These are phyloP conservation scores for Candida morakotiae DNA, from an alignment of 805 yeast species.

Conservation along the genomic window DNA sequence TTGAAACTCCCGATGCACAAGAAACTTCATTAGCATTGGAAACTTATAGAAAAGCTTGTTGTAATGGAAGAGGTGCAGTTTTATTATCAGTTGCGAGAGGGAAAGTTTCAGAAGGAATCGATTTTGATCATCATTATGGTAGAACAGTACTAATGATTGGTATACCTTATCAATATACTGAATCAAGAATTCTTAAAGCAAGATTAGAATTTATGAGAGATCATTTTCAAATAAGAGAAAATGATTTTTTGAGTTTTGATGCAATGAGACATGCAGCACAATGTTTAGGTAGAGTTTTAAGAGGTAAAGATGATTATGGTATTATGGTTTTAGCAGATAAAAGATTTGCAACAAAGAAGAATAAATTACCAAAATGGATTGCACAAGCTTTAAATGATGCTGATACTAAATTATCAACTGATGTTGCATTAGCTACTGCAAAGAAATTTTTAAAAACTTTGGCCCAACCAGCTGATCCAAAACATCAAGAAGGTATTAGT, in stretches of 20 bases:
- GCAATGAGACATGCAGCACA: conserved; percentile 99
- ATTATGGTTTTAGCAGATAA: conserved; percentile 97
- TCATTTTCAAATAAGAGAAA: conserved; percentile 87
- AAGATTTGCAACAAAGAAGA: conserved; percentile 80
- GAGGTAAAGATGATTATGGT: conserved; percentile 99
- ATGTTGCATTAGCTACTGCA: conserved; percentile 95
- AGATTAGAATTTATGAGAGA: conserved; percentile 90
- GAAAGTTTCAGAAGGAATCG: conserved; percentile 97
- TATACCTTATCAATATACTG: conserved; percentile 98
- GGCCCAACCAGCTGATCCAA: conserved; percentile 90
- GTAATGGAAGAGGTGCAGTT: conserved; percentile 97
- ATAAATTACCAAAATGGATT: conserved; percentile 95
- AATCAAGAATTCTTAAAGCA: conserved; percentile 92
- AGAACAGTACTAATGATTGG: conserved; percentile 98
- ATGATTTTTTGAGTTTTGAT: conserved; percentile 93
- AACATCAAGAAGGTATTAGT: conserved; percentile 90
- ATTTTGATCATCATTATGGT: conserved; percentile 98
- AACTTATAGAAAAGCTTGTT: conserved; percentile 93
- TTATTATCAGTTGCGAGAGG: conserved; percentile 97
- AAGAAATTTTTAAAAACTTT: conserved; percentile 85
- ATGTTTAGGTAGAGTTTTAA: conserved; percentile 91
- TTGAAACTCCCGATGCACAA: conserved; percentile 98
- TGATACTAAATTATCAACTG: conserved; percentile 88
- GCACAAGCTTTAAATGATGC: conserved; percentile 90
- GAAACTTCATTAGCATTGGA: conserved; percentile 95